Conservation (phyloP, 352 stramenopile genomes). For the Globisporangium apiculatum region DNA sequence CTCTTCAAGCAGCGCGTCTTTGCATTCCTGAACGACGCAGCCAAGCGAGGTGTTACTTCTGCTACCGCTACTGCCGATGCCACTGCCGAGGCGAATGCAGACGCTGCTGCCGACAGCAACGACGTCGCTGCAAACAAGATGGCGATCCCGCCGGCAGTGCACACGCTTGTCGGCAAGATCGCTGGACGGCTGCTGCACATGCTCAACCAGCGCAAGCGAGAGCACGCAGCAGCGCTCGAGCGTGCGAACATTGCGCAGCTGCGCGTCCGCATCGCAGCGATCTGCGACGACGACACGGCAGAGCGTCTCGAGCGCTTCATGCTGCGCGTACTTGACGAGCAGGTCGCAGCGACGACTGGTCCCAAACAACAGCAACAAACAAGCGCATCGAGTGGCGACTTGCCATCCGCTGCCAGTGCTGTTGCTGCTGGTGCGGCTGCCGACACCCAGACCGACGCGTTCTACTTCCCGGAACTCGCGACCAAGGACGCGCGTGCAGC, state of each 20-base stretch:
- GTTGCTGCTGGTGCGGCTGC: not conserved
- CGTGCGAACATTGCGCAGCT: conserved; percentile 39
- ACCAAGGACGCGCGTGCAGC: conserved; percentile 81
- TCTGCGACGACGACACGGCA: conserved; percentile 42
- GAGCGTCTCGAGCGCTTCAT: conserved; percentile 36
- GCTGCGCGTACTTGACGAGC: conserved; percentile 25
- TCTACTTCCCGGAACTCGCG: conserved; percentile 68
- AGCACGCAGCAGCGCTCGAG: conserved; percentile 21
- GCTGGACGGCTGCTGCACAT: conserved; percentile 44
- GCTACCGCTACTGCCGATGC: not conserved
- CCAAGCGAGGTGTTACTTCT: conserved; percentile 7
- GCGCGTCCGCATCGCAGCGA: conserved; percentile 22
- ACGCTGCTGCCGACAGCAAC: conserved; percentile 10
- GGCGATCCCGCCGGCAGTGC: conserved; percentile 27
- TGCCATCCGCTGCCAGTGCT: not conserved
- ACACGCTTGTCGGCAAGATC: conserved; percentile 53
- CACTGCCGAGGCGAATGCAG: conserved; percentile 1
- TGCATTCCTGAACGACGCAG: conserved; percentile 40
- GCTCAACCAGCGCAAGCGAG: conserved; percentile 61
- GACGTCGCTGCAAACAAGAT: conserved; percentile 15
- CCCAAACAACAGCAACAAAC: not conserved
- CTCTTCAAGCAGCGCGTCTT: conserved; percentile 76
- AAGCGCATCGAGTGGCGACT: too few species aligned
- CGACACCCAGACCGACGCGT: conserved; percentile 22
- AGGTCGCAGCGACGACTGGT: conserved; percentile 14